These are phyloP conservation scores for Agaricus sinodeliciosus DNA, from an alignment of 768 basidiomycete genomes.

Conservation along the genomic window DNA sequence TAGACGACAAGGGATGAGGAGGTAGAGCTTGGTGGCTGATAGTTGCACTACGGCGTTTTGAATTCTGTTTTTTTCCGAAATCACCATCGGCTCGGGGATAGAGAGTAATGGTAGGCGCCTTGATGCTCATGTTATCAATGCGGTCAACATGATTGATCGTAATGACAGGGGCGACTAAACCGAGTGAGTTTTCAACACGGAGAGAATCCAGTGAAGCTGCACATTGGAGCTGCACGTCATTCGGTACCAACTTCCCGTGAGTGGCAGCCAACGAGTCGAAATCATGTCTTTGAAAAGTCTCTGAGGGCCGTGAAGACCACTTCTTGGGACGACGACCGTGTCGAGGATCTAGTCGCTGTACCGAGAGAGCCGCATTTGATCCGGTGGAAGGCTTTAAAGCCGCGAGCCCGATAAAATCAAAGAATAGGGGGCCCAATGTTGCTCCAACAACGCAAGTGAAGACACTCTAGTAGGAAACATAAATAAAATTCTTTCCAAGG, in stretches of 20 bases:
- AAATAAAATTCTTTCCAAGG: no score
- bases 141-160: slow-evolving; percentile 10
- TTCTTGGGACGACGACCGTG: background rate
- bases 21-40: slow-evolving; percentile 8
- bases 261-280: background rate
- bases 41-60: slow-evolving; percentile 1
- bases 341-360: background rate
- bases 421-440: slow-evolving; percentile 1
- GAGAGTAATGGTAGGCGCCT: slow-evolving; percentile 4
- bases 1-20: slow-evolving; percentile 6
- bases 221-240: background rate
- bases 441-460: slow-evolving; percentile 8
- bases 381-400: background rate
- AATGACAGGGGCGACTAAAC: slow-evolving; percentile 6
- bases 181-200: background rate
- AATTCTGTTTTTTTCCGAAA: background rate
- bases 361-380: background rate
- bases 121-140: slow-evolving; percentile 1
- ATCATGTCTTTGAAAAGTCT: background rate
- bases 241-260: background rate
- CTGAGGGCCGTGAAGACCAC: background rate
- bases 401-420: background rate
- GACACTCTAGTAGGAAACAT: background rate
- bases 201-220: slow-evolving; percentile 7
- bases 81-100: background rate